Conservation (phyloP, 352 stramenopile species). For the Pythium vanterpoolii region DNA sequence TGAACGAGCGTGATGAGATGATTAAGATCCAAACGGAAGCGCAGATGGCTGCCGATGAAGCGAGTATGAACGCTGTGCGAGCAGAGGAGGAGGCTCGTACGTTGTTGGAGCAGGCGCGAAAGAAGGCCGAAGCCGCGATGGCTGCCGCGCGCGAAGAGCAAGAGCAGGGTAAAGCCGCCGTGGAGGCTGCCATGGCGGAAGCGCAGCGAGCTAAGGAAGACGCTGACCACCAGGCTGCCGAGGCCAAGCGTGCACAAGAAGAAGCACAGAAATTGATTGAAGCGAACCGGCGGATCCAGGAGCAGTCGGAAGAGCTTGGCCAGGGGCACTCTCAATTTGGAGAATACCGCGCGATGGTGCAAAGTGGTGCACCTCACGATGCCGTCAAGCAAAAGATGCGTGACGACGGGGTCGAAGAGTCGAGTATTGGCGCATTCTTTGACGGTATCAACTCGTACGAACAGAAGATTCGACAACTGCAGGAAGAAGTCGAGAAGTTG, state of each 20-base stretch:
- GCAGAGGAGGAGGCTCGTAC: conserved; percentile 76
- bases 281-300: conserved; percentile 80
- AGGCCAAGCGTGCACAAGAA: conserved; percentile 70
- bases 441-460: conserved; percentile 83
- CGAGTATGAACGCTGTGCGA: conserved; percentile 56
- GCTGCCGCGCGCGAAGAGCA: conserved; percentile 75
- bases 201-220: conserved; percentile 73
- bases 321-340: conserved; percentile 49
- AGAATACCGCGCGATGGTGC: conserved; percentile 64
- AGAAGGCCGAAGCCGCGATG: conserved; percentile 83
- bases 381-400: conserved; percentile 75
- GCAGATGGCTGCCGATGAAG: conserved; percentile 79
- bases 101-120: conserved; percentile 68
- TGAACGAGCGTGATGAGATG: conserved; percentile 84
- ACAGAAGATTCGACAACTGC: conserved; percentile 74
- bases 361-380: conserved; percentile 64
- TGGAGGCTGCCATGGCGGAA: conserved; percentile 84
- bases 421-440: conserved; percentile 73
- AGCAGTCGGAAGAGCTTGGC: conserved; percentile 35
- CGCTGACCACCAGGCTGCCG: conserved; percentile 73
- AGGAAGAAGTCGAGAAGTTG: conserved; percentile 83
- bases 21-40: conserved; percentile 78
- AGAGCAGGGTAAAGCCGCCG: conserved; percentile 74
- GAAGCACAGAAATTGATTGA: conserved; percentile 83
- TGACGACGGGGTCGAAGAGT: conserved; percentile 71